Evolutionary conservation across 2,329 filamentous ascomycete species (phyloP).

Genomic region (Fusarium tjaetaba): DNA sequence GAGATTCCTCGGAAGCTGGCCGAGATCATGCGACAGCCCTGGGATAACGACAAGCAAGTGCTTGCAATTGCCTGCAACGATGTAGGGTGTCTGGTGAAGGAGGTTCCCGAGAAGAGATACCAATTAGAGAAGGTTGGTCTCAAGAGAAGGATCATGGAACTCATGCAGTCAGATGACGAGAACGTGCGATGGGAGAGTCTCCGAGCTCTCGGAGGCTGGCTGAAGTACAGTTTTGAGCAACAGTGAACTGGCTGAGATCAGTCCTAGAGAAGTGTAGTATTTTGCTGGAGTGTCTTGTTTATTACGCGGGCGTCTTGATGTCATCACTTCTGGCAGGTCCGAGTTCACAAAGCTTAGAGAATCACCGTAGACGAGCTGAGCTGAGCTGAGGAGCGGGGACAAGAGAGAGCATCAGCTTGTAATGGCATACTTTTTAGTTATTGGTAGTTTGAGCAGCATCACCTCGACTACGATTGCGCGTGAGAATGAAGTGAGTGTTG

Average conservation of each 20-base stretch:
- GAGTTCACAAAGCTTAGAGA: slow-evolving; percentile 32
- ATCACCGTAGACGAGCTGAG: slow-evolving; percentile 43
- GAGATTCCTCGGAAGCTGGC: slow-evolving; percentile 81
- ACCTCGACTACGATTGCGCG: slow-evolving; percentile 31
- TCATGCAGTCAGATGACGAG: slow-evolving; percentile 92
- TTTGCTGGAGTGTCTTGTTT: slow-evolving; percentile 35
- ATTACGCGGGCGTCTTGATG: slow-evolving; percentile 37
- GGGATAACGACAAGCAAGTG: slow-evolving; percentile 85
- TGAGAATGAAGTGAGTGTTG: slow-evolving; percentile 25
- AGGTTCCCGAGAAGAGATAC: slow-evolving; percentile 84
- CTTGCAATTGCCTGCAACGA: slow-evolving; percentile 94
- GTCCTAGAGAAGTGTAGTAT: slow-evolving; percentile 10
- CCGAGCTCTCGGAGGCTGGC: slow-evolving; percentile 76
- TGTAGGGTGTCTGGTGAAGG: slow-evolving; percentile 86
- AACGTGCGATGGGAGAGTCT: slow-evolving; percentile 92
- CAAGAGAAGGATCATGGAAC: slow-evolving; percentile 89
- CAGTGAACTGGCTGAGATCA: slow-evolving; percentile 28
- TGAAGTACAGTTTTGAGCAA: slow-evolving; percentile 71
- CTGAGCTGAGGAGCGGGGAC: slow-evolving; percentile 31
- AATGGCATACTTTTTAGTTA: slow-evolving; percentile 46
- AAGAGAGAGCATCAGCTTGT: slow-evolving; percentile 44
- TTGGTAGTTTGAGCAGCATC: slow-evolving; percentile 30
- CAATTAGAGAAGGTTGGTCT: slow-evolving; percentile 85
- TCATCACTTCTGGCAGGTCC: slow-evolving; percentile 23
- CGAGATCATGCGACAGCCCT: slow-evolving; percentile 81